Conservation (phyloP, 805 yeast genomes). For the Ogataea corticis region DNA sequence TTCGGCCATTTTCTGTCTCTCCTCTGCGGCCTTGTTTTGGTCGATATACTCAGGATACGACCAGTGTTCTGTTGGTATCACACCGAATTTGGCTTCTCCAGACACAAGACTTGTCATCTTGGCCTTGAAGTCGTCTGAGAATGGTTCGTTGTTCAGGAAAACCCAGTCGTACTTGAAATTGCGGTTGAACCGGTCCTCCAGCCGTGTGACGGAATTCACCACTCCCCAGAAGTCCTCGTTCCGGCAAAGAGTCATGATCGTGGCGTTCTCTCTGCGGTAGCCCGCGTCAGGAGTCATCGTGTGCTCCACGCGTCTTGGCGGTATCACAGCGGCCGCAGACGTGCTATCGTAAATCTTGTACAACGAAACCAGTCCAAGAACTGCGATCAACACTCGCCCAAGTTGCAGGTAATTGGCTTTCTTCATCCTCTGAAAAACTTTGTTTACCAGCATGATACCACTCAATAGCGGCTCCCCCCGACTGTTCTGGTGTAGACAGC, state of each 20-base stretch:
- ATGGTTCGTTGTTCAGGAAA: constrained; percentile 79
- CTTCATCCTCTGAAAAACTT: neutral
- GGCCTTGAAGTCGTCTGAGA: constrained; percentile 66
- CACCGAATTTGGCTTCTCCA: constrained; percentile 71
- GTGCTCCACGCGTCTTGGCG: neutral
- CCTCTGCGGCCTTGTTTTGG: constrained; percentile 62
- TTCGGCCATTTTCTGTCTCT: constrained; percentile 56
- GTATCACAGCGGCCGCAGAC: neutral
- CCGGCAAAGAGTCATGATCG: constrained; percentile 67
- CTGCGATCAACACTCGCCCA: neutral
- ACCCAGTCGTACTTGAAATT: constrained; percentile 89
- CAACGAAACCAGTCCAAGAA: neutral
- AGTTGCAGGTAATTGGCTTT: neutral
- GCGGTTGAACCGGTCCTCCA: constrained; percentile 79
- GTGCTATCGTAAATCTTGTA: constrained; percentile 3
- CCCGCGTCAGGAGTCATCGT: neutral
- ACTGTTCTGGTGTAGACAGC: neutral
- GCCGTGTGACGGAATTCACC: constrained; percentile 59
- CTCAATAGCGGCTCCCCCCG: too few species aligned
- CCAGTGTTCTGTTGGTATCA: constrained; percentile 81
- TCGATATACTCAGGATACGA: constrained; percentile 82
- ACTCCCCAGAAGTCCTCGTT: constrained; percentile 62
- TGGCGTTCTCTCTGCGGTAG: constrained; percentile 42
- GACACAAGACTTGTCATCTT: constrained; percentile 54
- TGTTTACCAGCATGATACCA: neutral